Evolutionary conservation across 257 asterid genomes (phyloP), one percentile per base, ranked within the genome.

Genomic region (Datura wrightii): DNA sequence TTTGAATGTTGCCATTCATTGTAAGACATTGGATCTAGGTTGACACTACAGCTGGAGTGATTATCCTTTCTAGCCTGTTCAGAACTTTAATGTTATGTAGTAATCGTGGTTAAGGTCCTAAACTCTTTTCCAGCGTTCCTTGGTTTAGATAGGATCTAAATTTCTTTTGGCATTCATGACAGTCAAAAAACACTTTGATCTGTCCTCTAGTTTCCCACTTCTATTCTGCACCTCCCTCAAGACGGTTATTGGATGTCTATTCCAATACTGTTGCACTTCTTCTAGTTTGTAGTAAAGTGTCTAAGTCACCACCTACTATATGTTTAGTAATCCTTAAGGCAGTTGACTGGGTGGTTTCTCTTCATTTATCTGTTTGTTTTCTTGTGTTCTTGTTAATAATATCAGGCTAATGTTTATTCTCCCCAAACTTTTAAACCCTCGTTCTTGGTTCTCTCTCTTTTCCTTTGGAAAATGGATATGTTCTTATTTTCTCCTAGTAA

Each of bases 311-410:
- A 42, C 79, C 56, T 71, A 44, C 18, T 1, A 18, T n/a, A 42
- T 67, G 14, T 46, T 72, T 11, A 11, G 41, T 1, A 19, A 46
- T 72, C 59, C 41, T 1, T 72, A 11, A 46, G 80, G 80, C 59
- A 19, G 80, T 72, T 72, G 36, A 10, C 80, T 46, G 6, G 6
- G 36, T 34, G n/a, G 19, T 72, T 46, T 46, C 42, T 72, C 41
- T 19, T 72, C 80, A 56, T 46, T 72, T 46, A 41, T 72, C 2
- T 46, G 42, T 72, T 72, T 3, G n/a, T 72, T 46, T 72, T 72
- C 79, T 70, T 41, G 79, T 69, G 6, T 41, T 70, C 54, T 19
- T 72, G 80, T 10, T 46, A 59, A 72, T 72, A 46, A 72, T 19
- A 0, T 46, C 6, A 19, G 80, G 59, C 80, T 19, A 19, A 10